phyloP scores from a whole-genome alignment of 371 early-diverging fungal genomes.

The Thermomucor indicae-seudaticae region DNA sequence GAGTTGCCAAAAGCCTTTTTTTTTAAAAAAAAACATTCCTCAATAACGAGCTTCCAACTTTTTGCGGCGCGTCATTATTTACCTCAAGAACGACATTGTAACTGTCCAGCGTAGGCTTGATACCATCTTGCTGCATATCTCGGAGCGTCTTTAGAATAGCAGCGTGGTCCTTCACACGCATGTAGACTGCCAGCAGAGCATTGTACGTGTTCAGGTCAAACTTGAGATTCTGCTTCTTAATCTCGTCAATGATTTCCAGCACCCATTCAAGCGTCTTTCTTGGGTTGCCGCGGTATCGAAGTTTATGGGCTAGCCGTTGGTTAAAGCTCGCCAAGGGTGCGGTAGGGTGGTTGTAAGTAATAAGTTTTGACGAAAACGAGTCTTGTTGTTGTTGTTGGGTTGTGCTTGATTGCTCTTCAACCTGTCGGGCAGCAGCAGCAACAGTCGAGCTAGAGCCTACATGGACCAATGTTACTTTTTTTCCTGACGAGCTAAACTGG shows the following conservation, averaged over 20 bases:
- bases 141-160: slow-evolving; percentile 11
- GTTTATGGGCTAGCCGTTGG: slow-evolving; percentile 10
- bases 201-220: slow-evolving; percentile 51
- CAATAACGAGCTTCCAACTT: no score
- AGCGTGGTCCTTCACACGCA: slow-evolving; percentile 17
- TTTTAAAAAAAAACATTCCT: no score
- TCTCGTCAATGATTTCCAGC: slow-evolving; percentile 21
- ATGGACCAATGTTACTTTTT: no score
- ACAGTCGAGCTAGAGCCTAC: no score
- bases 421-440: no score
- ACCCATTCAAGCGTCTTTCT: slow-evolving; percentile 14
- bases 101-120: slow-evolving; percentile 27
- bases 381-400: no score
- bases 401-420: no score
- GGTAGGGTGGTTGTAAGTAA: slow-evolving; percentile 33
- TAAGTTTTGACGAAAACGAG: slow-evolving; percentile 7
- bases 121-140: slow-evolving; percentile 26
- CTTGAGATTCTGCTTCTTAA: slow-evolving; percentile 24
- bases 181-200: slow-evolving; percentile 41
- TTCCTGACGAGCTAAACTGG: no score
- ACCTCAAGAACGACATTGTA: slow-evolving; percentile 33
- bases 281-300: slow-evolving; percentile 7
- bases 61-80: no score
- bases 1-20: slow-evolving; percentile 1
- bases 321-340: slow-evolving; percentile 26